These are phyloP conservation scores for Naganishia friedmannii DNA, from an alignment of 768 basidiomycete species.

Conservation along the genomic window DNA sequence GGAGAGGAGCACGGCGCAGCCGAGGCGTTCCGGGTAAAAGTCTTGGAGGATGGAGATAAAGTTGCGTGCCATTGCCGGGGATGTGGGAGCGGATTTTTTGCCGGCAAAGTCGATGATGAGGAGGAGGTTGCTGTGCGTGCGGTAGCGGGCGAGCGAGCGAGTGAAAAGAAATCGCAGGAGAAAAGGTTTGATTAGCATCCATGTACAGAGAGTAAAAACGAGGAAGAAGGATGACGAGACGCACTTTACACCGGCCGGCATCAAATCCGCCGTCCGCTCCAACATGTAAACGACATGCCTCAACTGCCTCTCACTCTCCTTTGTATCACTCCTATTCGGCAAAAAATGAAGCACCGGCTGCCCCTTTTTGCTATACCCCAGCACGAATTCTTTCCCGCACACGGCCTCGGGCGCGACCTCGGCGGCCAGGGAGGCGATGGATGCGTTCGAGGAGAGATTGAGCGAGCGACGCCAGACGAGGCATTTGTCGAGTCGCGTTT, in stretches of 20 bases:
- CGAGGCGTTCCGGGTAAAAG: slow-evolving; percentile 32
- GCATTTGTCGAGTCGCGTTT: slow-evolving; percentile 24
- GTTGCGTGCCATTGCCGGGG: slow-evolving; percentile 15
- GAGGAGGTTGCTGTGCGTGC: slow-evolving; percentile 30
- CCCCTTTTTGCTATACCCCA: slow-evolving; percentile 10
- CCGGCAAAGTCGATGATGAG: slow-evolving; percentile 34
- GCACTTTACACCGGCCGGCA: slow-evolving; percentile 29
- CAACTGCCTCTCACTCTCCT: slow-evolving; percentile 26
- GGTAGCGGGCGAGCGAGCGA: too few relatives aligned
- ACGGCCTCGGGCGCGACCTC: slow-evolving; percentile 17
- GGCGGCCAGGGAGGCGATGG: not conserved
- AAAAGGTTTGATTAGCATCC: too few relatives aligned
- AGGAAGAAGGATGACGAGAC: not conserved
- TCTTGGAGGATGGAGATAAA: slow-evolving; percentile 28
- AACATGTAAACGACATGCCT: slow-evolving; percentile 33
- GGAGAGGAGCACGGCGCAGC: slow-evolving; percentile 29
- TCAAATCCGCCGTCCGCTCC: slow-evolving; percentile 31
- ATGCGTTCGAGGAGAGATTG: not conserved
- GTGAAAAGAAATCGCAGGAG: too few relatives aligned
- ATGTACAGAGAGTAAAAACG: too few relatives aligned
- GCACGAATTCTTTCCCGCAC: slow-evolving; percentile 28
- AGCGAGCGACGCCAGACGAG: slow-evolving; percentile 18
- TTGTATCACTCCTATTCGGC: slow-evolving; percentile 31
- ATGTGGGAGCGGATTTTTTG: slow-evolving; percentile 29
- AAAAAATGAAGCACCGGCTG: slow-evolving; percentile 30